phyloP scores from a whole-genome alignment of 2,329 filamentous ascomycete genomes.

The Cladosporium oxysporum region DNA sequence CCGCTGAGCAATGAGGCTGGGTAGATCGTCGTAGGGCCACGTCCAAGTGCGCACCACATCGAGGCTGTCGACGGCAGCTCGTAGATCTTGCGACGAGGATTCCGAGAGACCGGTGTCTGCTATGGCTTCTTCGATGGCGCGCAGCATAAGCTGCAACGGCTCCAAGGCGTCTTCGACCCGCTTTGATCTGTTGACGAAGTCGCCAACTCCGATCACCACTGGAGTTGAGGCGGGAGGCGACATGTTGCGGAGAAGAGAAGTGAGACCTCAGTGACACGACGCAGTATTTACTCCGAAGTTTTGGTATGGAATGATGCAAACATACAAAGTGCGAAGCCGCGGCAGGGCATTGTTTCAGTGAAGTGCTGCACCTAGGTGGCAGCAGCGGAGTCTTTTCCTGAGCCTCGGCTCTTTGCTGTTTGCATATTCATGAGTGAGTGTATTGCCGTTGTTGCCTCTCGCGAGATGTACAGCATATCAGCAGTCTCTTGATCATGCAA shows the following conservation, averaged over 20 bases:
- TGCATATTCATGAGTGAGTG: neutral
- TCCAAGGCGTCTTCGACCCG: conserved; percentile 57
- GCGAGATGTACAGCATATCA: neutral
- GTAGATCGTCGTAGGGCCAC: conserved; percentile 64
- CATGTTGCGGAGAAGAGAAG: neutral
- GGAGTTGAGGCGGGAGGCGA: conserved; percentile 41
- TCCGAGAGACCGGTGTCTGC: conserved; percentile 48
- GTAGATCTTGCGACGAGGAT: conserved; percentile 38
- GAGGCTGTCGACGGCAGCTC: conserved; percentile 57
- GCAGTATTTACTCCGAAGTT: neutral
- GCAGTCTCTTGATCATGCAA: neutral
- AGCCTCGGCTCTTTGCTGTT: neutral
- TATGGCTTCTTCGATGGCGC: conserved; percentile 56
- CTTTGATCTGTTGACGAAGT: conserved; percentile 60
- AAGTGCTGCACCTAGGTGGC: neutral
- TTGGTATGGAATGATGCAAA: neutral
- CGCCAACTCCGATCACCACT: conserved; percentile 63
- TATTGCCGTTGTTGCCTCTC: neutral
- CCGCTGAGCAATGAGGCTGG: conserved; percentile 53
- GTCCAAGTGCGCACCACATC: conserved; percentile 65
- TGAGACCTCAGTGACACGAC: neutral
- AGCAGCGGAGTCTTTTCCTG: neutral
- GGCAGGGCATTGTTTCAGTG: neutral
- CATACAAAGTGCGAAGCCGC: neutral
- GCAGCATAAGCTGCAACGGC: conserved; percentile 60